Percentiles rank a stretch among this genome's conserved stretches.
These are phyloP conservation scores for Fusarium continuum DNA, from an alignment of 2,329 filamentous ascomycete species.

Conservation along the genomic window DNA sequence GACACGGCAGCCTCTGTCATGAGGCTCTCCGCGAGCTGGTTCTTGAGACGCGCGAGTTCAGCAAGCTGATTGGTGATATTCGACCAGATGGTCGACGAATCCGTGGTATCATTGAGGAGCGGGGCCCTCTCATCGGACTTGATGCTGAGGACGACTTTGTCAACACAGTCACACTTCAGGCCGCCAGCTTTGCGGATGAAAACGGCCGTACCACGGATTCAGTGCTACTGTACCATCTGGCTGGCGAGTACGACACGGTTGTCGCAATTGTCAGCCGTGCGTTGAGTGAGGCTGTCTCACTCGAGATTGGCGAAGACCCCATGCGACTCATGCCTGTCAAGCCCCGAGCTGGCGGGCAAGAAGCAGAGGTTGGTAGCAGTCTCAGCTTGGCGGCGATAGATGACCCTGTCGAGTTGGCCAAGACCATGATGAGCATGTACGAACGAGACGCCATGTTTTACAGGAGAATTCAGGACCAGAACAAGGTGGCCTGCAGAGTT, in stretches of 20 bases:
- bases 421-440: conserved; percentile 71
- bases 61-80: conserved; percentile 91
- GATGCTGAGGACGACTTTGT: conserved; percentile 85
- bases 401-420: conserved; percentile 67
- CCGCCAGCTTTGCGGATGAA: conserved; percentile 91
- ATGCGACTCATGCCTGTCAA: conserved; percentile 82
- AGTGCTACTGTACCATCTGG: conserved; percentile 92
- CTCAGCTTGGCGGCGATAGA: conserved; percentile 69
- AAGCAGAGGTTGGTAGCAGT: conserved; percentile 60
- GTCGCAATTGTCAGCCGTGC: conserved; percentile 88
- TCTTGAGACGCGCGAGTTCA: conserved; percentile 96
- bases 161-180: conserved; percentile 90
- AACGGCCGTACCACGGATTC: conserved; percentile 93
- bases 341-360: conserved; percentile 64
- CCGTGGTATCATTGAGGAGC: conserved; percentile 86
- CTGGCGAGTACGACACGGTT: conserved; percentile 95
- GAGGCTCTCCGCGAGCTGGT: conserved; percentile 93
- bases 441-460: conserved; percentile 69
- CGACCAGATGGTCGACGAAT: conserved; percentile 85
- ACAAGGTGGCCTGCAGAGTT: conserved; percentile 65
- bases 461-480: conserved; percentile 64
- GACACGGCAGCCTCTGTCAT: conserved; percentile 85
- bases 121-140: conserved; percentile 82
- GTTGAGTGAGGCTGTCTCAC: conserved; percentile 86
- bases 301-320: conserved; percentile 84